Evolutionary conservation across 345 rosid genomes (phyloP).

Genomic region (Citrus glauca): DNA sequence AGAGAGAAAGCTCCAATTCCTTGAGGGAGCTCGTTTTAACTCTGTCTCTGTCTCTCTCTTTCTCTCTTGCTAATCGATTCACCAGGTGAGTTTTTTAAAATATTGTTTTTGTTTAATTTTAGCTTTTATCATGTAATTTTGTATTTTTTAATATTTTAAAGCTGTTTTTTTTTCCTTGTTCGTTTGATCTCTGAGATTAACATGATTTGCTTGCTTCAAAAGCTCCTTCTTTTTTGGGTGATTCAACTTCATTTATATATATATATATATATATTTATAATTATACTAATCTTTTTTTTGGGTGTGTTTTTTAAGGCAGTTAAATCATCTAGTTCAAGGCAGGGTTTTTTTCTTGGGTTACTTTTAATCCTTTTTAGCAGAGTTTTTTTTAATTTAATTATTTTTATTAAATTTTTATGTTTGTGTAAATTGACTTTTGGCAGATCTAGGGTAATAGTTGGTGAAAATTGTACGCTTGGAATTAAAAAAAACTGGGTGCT

Average conservation of each 20-base stretch:
- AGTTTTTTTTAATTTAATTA: background rate
- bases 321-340: constrained; percentile 39
- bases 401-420: background rate
- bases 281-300: constrained; percentile 9
- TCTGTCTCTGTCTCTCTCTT: constrained; percentile 10
- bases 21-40: constrained; percentile 23
- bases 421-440: constrained; percentile 9
- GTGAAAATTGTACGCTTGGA: constrained; percentile 26
- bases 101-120: constrained; percentile 23
- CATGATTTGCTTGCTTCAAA: constrained; percentile 20
- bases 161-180: background rate
- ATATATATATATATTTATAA: background rate
- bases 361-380: constrained; percentile 21
- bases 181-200: constrained; percentile 28
- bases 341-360: background rate
- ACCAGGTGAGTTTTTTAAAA: constrained; percentile 31
- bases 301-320: constrained; percentile 20
- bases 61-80: constrained; percentile 22
- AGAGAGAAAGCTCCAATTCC: background rate
- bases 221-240: background rate
- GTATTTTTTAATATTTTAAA: constrained; percentile 9
- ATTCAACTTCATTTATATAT: background rate
- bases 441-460: constrained; percentile 61
- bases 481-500: constrained; percentile 28
- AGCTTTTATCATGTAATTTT: constrained; percentile 2